phyloP scores from a whole-genome alignment of 305 asterid species.

The Ajuga reptans region DNA sequence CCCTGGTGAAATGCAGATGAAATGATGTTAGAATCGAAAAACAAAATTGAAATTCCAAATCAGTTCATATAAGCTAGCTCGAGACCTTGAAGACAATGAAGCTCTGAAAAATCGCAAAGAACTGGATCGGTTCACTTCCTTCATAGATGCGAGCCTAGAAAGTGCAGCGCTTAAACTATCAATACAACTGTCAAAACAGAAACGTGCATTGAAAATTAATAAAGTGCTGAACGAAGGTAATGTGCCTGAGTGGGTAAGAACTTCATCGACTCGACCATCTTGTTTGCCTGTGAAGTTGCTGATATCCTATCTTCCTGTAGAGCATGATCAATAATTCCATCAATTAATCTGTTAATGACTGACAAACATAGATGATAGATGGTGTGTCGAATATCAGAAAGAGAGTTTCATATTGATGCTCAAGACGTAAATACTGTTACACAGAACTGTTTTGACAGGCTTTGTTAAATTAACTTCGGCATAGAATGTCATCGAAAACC shows the following conservation, averaged over 20 bases:
- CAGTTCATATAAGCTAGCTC: background rate
- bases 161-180: constrained; percentile 16
- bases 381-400: background rate
- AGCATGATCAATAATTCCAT: constrained; percentile 23
- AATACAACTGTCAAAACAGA: constrained; percentile 6
- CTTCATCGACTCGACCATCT: constrained; percentile 83
- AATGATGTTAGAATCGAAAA: constrained; percentile 15
- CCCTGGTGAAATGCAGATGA: constrained; percentile 44
- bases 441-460: background rate
- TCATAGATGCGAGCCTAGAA: constrained; percentile 60
- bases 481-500: background rate
- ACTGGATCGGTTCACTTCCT: constrained; percentile 63
- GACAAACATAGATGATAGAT: background rate
- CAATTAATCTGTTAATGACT: background rate
- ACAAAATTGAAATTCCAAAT: background rate
- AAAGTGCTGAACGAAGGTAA: constrained; percentile 19
- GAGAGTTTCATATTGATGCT: background rate
- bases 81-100: constrained; percentile 67
- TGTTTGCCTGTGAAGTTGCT: constrained; percentile 78
- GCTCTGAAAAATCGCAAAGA: constrained; percentile 64
- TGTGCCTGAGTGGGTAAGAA: constrained; percentile 79
- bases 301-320: constrained; percentile 70
- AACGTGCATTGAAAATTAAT: constrained; percentile 15
- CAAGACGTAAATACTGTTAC: background rate
- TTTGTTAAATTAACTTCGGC: background rate